Conservation (phyloP, 176 grass and related monocot genomes). For the Triticum monococcum region DNA sequence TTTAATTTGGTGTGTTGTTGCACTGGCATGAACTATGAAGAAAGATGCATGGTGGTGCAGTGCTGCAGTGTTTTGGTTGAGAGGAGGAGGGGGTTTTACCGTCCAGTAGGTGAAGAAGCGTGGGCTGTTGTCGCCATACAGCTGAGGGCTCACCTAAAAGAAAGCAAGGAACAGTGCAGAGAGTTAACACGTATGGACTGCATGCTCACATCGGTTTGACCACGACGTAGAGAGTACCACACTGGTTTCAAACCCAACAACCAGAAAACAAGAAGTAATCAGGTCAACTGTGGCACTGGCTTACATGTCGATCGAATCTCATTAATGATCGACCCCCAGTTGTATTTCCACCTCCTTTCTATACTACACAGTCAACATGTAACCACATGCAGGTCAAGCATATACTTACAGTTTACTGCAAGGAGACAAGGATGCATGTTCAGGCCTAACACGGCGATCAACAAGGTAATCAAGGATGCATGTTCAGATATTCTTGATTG, state of each 20-base stretch:
- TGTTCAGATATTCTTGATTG: background rate
- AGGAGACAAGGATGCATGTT: background rate
- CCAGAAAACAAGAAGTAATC: slow-evolving; percentile 19
- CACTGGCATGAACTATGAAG: no score
- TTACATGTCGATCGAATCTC: slow-evolving; percentile 35
- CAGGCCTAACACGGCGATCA: background rate
- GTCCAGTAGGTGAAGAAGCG: slow-evolving; percentile 99
- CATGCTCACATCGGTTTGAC: slow-evolving; percentile 19
- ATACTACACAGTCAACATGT: slow-evolving; percentile 19
- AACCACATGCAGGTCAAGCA: slow-evolving; percentile 31
- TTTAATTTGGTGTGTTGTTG: no score
- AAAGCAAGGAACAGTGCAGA: background rate
- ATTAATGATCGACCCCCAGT: slow-evolving; percentile 34
- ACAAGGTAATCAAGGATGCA: background rate
- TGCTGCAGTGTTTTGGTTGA: background rate
- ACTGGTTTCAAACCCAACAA: background rate
- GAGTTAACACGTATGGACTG: slow-evolving; percentile 22
- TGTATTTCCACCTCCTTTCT: background rate
- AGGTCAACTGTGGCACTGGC: slow-evolving; percentile 31
- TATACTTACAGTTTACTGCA: background rate
- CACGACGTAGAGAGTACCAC: background rate
- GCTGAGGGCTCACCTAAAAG: slow-evolving; percentile 80
- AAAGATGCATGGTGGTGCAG: background rate
- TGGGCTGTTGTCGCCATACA: slow-evolving; percentile 80
- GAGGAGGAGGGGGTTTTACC: slow-evolving; percentile 36